phyloP scores from a whole-genome alignment of 2,329 filamentous ascomycete species.

The Rhynchosporium agropyri region DNA sequence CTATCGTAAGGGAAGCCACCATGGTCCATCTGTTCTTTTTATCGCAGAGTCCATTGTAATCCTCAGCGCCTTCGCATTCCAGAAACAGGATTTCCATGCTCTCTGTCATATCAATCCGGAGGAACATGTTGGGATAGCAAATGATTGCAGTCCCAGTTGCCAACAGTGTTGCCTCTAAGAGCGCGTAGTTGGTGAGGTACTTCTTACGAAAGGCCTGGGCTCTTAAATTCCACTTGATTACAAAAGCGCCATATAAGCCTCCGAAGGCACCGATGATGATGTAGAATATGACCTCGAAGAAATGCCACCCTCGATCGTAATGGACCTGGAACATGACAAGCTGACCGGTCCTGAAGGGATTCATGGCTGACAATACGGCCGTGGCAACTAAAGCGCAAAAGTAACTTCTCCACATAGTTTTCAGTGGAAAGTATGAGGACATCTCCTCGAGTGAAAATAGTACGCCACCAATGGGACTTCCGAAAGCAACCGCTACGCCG shows the following conservation, averaged over 20 bases:
- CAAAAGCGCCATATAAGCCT: conserved; percentile 91
- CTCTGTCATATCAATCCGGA: conserved; percentile 98
- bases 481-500: conserved; percentile 94
- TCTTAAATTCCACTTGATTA: conserved; percentile 96
- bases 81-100: conserved; percentile 98
- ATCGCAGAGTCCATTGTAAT: conserved; percentile 90
- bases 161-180: conserved; percentile 83
- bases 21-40: conserved; percentile 73
- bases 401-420: conserved; percentile 97
- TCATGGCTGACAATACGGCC: conserved; percentile 90
- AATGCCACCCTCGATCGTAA: conserved; percentile 97
- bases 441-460: conserved; percentile 98
- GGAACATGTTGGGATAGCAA: conserved; percentile 95
- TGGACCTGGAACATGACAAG: conserved; percentile 98
- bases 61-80: conserved; percentile 86
- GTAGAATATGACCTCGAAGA: conserved; percentile 94
- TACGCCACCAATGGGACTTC: conserved; percentile 94
- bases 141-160: conserved; percentile 83
- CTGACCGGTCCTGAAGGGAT: conserved; percentile 94
- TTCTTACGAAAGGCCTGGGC: conserved; percentile 93
- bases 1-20: conserved; percentile 74
- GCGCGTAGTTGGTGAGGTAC: conserved; percentile 80
- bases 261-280: conserved; percentile 90
- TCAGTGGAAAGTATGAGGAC: conserved; percentile 93
- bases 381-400: conserved; percentile 97